Percentiles rank a stretch among this genome's conserved stretches.
phyloP scores from a whole-genome alignment of 2,329 filamentous ascomycete species.

The Arthrobotrys megalospora region DNA sequence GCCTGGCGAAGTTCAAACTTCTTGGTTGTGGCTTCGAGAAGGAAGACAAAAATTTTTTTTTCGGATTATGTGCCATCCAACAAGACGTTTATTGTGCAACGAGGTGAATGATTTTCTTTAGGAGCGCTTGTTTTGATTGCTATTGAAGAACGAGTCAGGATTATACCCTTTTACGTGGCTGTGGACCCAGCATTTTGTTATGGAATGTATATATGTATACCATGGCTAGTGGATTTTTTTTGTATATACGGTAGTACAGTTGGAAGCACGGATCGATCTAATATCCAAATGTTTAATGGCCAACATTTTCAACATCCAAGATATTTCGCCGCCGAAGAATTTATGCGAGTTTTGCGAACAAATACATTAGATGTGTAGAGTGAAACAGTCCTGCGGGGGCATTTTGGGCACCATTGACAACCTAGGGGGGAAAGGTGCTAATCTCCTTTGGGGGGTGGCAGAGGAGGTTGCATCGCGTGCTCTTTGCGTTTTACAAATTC shows the following conservation, averaged over 20 bases:
- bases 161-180: conserved; percentile 19
- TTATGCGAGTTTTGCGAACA: background rate
- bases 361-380: background rate
- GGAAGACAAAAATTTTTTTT: background rate
- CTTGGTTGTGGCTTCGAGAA: conserved; percentile 22
- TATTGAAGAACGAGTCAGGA: conserved; percentile 33
- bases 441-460: conserved; percentile 18
- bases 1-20: conserved; percentile 23
- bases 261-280: background rate
- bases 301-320: conserved; percentile 1
- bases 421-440: conserved; percentile 21
- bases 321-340: background rate
- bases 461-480: conserved; percentile 49
- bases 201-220: conserved; percentile 8
- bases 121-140: conserved; percentile 3
- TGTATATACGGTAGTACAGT: conserved; percentile 14
- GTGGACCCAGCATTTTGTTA: background rate
- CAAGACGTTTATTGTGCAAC: conserved; percentile 15
- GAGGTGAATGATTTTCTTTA: conserved; percentile 25
- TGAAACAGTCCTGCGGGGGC: conserved; percentile 31
- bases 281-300: conserved; percentile 12
- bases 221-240: conserved; percentile 8
- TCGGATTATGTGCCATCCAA: conserved; percentile 38
- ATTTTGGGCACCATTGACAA: conserved; percentile 27
- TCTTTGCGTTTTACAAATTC: conserved; percentile 38